These are phyloP conservation scores for Cryphonectria carpinicola DNA, from an alignment of 2,329 filamentous ascomycete genomes.

Conservation along the genomic window DNA sequence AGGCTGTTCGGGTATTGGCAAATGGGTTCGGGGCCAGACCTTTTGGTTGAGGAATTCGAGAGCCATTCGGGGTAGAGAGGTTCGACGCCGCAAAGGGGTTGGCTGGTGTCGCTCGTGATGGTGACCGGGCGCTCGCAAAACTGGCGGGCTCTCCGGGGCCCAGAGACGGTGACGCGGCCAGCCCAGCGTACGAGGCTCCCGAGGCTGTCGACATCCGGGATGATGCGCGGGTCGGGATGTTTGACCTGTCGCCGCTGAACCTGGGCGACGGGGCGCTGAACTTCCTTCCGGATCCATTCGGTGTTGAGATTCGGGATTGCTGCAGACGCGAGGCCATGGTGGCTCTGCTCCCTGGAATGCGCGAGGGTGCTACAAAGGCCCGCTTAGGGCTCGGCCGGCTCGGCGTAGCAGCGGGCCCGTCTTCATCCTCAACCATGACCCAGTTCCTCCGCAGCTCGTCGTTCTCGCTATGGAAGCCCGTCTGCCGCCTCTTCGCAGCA, in stretches of 20 bases:
- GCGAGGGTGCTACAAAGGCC: slow-evolving; percentile 15
- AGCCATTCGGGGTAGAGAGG: slow-evolving; percentile 16
- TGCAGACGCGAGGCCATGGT: slow-evolving; percentile 22
- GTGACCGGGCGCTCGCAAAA: slow-evolving; percentile 54
- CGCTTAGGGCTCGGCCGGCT: slow-evolving; percentile 29
- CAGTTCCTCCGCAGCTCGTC: slow-evolving; percentile 69
- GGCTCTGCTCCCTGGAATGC: slow-evolving; percentile 20
- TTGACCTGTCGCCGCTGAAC: slow-evolving; percentile 33
- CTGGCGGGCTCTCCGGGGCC: slow-evolving; percentile 53
- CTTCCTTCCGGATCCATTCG: slow-evolving; percentile 13
- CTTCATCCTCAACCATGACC: slow-evolving; percentile 63
- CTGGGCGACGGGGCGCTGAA: slow-evolving; percentile 21
- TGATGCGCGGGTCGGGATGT: slow-evolving; percentile 41
- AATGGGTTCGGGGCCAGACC: slow-evolving; percentile 28
- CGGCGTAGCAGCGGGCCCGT: slow-evolving; percentile 29
- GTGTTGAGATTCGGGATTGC: slow-evolving; percentile 15
- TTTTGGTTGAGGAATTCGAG: slow-evolving; percentile 24
- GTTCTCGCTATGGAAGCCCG: slow-evolving; percentile 42
- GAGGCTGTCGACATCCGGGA: slow-evolving; percentile 44
- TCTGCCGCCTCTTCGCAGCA: slow-evolving; percentile 58
- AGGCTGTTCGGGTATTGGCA: slow-evolving; percentile 21
- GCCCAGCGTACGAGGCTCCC: slow-evolving; percentile 28
- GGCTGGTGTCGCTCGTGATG: slow-evolving; percentile 27
- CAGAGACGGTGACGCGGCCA: slow-evolving; percentile 49
- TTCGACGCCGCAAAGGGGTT: slow-evolving; percentile 33